Evolutionary conservation across 179 eudicot species (phyloP).

Genomic region (Silene coronaria): DNA sequence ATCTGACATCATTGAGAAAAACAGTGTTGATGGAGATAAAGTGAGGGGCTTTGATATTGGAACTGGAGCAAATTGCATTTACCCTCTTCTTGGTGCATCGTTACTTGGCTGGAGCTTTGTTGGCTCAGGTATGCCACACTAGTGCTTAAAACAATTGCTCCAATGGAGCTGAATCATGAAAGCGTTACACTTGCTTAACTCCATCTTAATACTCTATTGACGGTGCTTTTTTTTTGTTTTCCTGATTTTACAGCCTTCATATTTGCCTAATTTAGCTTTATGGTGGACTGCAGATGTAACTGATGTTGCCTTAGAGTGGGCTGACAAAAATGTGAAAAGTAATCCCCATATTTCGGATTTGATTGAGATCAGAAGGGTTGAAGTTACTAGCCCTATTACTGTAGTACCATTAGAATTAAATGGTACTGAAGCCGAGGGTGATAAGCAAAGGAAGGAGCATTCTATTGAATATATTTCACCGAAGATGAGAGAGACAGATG

Average conservation of each 20-base stretch:
- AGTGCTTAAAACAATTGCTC: not conserved
- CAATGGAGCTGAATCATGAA: too few relatives aligned
- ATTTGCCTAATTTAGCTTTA: constrained; percentile 13
- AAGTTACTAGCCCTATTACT: constrained; percentile 11
- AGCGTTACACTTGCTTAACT: not conserved
- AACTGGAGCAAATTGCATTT: constrained; percentile 92
- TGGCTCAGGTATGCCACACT: constrained; percentile 57
- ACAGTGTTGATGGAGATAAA: constrained; percentile 27
- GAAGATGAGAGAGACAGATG: constrained; percentile 15
- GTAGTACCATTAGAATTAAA: not conserved
- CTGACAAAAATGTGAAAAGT: constrained; percentile 59
- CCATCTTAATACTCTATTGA: not conserved
- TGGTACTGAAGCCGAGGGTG: constrained; percentile 7
- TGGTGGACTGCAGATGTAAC: constrained; percentile 52
- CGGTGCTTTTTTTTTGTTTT: not conserved
- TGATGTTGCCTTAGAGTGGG: constrained; percentile 89
- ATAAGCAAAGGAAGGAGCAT: constrained; percentile 11
- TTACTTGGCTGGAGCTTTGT: constrained; percentile 82
- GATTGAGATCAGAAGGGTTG: constrained; percentile 72
- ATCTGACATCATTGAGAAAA: constrained; percentile 54
- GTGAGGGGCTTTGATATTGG: constrained; percentile 90
- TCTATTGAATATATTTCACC: constrained; percentile 11
- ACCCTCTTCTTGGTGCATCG: constrained; percentile 95
- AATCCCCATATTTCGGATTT: constrained; percentile 69
- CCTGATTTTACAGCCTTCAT: not conserved